Evolutionary conservation across 1,284 basidiomycete species (phyloP), one percentile per base, ranked within the genome.

Genomic region (Sparassis latifolia): DNA sequence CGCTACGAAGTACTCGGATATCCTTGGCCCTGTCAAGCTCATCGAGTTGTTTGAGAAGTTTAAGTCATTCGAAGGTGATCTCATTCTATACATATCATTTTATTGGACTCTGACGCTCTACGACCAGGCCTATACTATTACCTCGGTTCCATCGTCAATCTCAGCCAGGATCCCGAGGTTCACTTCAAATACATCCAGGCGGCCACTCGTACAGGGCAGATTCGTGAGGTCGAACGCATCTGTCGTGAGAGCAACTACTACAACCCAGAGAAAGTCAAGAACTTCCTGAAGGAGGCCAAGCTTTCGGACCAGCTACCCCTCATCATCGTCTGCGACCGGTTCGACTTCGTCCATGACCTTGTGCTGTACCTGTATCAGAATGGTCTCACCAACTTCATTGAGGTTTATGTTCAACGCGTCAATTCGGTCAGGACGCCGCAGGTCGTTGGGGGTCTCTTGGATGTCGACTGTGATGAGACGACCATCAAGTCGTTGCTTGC

Each of bases 151-250:
- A 84, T 99, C 58, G 97, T 99, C 68, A 99, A 99, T 73, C 80
- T 99, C 56, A 92, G 88, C 67, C 83, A 92, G 66, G 97, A 99
- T 69, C 80, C 92, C 12, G 97, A 99, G 69, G 97, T 99, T 2
- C 92, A 98, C 77, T 99, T 98, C 85, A 99, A 99, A 79, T 99
- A 99, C 74, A 98, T 99, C 64, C 97, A 99, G 68, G 97, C 97
- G 33, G 97, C 97, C 7, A 97, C 95, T 2, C 87, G 97, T 42
- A 99, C 97, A 27, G 96, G 96, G 42, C 97, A 99, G 68, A 94
- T 99, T 63, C 87, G 97, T 53, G 97, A 99, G 68, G 97, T 99
- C 55, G 97, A 99, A 74, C 92, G 97, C 52, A 96, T 99, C 64
- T 97, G 94, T 68, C 82, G 97, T 56, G 97, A 99, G 76, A 93